Conservation (phyloP, 202 grass and related monocot species). For the Carex arenaria region DNA sequence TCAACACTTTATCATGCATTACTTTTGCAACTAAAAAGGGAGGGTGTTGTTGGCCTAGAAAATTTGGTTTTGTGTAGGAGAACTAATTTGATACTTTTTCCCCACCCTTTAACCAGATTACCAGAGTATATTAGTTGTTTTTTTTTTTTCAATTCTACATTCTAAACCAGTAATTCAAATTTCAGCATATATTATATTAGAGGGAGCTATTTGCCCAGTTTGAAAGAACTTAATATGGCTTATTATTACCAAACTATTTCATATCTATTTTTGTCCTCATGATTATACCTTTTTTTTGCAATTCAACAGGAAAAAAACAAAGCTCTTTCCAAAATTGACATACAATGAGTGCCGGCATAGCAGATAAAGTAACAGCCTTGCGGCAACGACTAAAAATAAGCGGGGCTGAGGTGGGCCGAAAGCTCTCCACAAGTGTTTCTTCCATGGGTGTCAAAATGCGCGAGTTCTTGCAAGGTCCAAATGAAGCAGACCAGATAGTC, state of each 20-base stretch:
- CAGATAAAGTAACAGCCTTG: slow-evolving; percentile 72
- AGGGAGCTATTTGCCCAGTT: not conserved
- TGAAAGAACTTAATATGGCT: not conserved
- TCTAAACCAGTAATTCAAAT: not conserved
- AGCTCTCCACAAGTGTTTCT: slow-evolving; percentile 58
- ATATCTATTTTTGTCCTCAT: not conserved
- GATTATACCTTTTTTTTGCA: not conserved
- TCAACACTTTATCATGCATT: not conserved
- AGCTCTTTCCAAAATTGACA: not conserved
- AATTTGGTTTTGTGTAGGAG: not conserved
- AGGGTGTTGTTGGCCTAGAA: not conserved
- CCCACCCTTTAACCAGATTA: not conserved
- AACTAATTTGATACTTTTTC: slow-evolving; percentile 3
- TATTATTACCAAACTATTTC: not conserved
- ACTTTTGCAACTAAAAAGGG: not conserved
- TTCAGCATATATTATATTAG: not conserved
- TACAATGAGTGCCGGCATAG: slow-evolving; percentile 75
- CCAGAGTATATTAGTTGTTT: not conserved
- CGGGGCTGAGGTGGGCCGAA: slow-evolving; percentile 59
- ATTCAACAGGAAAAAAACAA: not conserved
- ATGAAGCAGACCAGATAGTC: slow-evolving; percentile 75
- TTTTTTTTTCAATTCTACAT: not conserved
- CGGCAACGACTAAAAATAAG: slow-evolving; percentile 65
- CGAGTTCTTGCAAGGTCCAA: slow-evolving; percentile 73
- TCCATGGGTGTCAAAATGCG: slow-evolving; percentile 86